A percentile compares a stretch with the other conserved stretches of the same genome.
These are phyloP conservation scores for Taiozyma sp. DNA, from an alignment of 1,139 yeast species.

Conservation along the genomic window DNA sequence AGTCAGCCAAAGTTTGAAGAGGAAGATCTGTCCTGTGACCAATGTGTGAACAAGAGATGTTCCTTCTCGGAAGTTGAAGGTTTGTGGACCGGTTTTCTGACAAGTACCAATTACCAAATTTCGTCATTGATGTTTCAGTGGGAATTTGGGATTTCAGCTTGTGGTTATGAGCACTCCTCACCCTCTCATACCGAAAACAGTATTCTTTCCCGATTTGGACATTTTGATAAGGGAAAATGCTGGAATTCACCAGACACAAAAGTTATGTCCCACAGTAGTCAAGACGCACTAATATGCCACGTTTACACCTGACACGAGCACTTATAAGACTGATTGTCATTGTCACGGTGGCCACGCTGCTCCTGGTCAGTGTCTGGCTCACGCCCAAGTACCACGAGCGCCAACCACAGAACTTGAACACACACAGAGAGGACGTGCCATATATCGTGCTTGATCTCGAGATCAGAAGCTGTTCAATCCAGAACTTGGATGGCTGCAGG, in stretches of 20 bases:
- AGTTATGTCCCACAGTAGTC: not conserved
- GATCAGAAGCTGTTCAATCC: slow-evolving; percentile 6
- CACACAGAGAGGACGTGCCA: not conserved
- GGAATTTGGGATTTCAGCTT: not conserved
- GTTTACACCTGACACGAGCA: not conserved
- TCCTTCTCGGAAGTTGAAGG: not conserved
- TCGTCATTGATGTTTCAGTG: not conserved
- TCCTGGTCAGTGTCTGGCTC: not conserved
- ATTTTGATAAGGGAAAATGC: not conserved
- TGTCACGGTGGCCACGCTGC: not conserved
- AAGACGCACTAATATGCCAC: not conserved
- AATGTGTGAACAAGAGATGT: not conserved
- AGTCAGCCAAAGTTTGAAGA: not conserved
- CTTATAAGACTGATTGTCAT: not conserved
- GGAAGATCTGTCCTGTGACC: not conserved
- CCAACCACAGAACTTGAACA: slow-evolving; percentile 2
- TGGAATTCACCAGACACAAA: not conserved
- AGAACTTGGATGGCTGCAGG: slow-evolving; percentile 5
- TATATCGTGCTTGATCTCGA: slow-evolving; percentile 1
- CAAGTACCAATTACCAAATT: not conserved
- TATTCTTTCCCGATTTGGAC: not conserved
- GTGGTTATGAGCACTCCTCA: not conserved
- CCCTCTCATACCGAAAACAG: too few relatives aligned
- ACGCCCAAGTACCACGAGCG: not conserved
- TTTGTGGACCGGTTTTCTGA: not conserved